Conservation (phyloP, 2,329 filamentous ascomycete genomes). For the Zymoseptoria pseudotritici region DNA sequence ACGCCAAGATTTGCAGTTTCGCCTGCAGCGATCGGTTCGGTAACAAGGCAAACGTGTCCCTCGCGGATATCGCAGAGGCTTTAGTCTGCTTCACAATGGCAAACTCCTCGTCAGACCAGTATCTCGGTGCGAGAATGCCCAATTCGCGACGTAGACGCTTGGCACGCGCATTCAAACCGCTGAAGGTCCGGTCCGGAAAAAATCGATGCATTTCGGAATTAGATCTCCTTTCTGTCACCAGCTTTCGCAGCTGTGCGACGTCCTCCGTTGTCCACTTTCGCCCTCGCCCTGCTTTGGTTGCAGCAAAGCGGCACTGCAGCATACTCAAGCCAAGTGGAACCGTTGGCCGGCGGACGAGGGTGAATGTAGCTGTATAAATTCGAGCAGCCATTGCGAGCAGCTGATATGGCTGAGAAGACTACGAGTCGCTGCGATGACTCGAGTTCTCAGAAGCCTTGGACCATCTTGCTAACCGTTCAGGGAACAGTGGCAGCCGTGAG, state of each 20-base stretch:
- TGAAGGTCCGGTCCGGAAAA: neutral
- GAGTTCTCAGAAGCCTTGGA: no score
- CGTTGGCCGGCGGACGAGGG: neutral
- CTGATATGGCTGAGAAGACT: neutral
- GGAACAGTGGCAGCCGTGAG: no score
- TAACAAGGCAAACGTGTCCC: neutral
- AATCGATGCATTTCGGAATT: neutral
- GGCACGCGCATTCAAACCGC: neutral
- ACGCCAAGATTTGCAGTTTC: neutral
- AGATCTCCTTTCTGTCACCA: neutral
- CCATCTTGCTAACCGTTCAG: no score
- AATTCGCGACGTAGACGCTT: neutral
- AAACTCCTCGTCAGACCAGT: neutral
- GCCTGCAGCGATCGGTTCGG: neutral
- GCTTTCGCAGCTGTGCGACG: neutral
- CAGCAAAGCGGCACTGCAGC: neutral
- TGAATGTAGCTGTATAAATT: neutral
- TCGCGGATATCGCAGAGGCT: neutral
- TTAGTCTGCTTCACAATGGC: neutral
- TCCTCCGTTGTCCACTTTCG: neutral
- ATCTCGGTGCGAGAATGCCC: neutral
- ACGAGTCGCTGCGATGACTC: no score
- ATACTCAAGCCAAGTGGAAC: neutral
- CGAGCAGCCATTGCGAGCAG: neutral
- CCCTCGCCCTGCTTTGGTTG: no score